phyloP scores from a whole-genome alignment of 2,329 filamentous ascomycete species.

The Ophiocordyceps camponoti-saundersi region DNA sequence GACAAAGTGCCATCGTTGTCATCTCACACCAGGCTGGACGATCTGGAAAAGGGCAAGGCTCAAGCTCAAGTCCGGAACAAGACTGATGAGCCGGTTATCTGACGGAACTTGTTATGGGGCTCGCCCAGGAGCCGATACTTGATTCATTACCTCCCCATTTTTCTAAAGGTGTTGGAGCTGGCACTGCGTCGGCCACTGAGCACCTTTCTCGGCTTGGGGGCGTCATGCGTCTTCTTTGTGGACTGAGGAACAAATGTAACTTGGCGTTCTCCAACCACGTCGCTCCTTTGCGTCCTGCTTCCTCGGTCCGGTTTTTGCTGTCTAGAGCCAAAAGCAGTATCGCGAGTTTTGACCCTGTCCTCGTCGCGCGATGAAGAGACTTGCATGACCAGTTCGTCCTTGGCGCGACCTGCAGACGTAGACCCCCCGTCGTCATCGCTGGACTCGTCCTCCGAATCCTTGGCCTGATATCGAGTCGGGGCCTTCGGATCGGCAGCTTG shows the following conservation, averaged over 20 bases:
- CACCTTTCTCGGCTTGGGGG: conserved; percentile 15
- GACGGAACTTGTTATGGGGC: conserved; percentile 2
- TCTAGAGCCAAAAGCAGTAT: conserved; percentile 39
- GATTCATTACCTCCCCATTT: conserved; percentile 40
- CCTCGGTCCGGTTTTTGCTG: conserved; percentile 30
- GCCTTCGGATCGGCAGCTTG: conserved; percentile 17
- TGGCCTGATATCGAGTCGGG: conserved; percentile 18
- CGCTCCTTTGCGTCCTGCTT: conserved; percentile 25
- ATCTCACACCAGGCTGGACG: conserved; percentile 32
- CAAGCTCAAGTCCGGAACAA: conserved; percentile 19
- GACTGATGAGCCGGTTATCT: conserved; percentile 7
- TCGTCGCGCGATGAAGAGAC: conserved; percentile 53
- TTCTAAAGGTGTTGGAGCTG: conserved; percentile 58
- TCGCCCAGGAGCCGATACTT: background rate
- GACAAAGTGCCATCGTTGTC: conserved; percentile 41
- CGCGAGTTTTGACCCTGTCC: conserved; percentile 35
- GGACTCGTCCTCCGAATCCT: conserved; percentile 26
- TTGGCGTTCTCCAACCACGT: conserved; percentile 45
- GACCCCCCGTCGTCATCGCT: conserved; percentile 19
- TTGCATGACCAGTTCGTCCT: conserved; percentile 39
- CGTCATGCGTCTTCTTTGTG: conserved; percentile 29
- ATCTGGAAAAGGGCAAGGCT: conserved; percentile 40
- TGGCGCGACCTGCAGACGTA: conserved; percentile 7
- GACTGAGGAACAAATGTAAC: conserved; percentile 56
- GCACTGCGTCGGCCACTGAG: conserved; percentile 45